Evolutionary conservation across 441 rosid genomes (phyloP), one percentile per base, ranked within the genome.

Genomic region (Bocquillonia castaneifolia): DNA sequence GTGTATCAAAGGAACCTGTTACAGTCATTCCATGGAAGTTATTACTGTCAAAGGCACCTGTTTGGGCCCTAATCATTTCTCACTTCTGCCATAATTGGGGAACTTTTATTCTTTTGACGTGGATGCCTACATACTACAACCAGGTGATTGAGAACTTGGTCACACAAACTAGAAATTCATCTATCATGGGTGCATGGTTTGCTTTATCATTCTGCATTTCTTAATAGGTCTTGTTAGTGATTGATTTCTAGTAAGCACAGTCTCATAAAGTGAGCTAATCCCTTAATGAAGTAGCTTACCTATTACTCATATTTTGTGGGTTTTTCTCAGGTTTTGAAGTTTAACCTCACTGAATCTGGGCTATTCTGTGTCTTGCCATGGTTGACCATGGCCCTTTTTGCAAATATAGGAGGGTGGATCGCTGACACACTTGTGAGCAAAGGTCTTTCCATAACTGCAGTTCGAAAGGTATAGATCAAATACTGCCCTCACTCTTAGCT

Each of bases 41-140:
- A 72, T 89, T 93, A 70, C 74, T 93, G 61, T 93, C 99, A 31
- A 93, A 91, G 75, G 85, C 97, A 26, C 91, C 99, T 64, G 99
- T 93, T 59, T 93, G 99, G 99, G 99, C 99, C 71, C 93, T 93
- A 64, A 91, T 91, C 56, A 74, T 91, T 72, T 93, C 96, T 20
- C 99, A 93, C 75, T 93, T 93, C 82, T 93, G 97, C 79, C 99
- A 93, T 74, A 93, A 93, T 54, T 93, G 99, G 99, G 97, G 99
- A 75, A 93, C 99, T 14, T 93, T 93, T 78, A 93, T 93, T 76
- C 88, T 93, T 61, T 75, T 91, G 71, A 91, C 99, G 31, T 93
- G 99, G 99, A 93, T 93, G 99, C 99, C 99, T 32, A 93, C 99
- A 40, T 93, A 93, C 80, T 93, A 93, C 86, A 93, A 89, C 79